Conservation (phyloP, 148 eudicot species). For the Chenopodium quinoa region DNA sequence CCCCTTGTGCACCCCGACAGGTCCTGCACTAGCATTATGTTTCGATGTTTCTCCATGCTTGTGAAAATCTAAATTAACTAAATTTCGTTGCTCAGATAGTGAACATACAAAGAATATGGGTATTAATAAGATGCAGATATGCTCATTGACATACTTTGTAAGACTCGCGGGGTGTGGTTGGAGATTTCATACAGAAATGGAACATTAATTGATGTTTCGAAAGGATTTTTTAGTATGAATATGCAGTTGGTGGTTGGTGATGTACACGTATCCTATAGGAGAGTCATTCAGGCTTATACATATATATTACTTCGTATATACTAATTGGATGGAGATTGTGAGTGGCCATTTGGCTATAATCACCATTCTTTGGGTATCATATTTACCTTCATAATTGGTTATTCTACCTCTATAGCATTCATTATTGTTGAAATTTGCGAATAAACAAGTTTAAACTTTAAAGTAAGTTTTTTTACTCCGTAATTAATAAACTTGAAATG, state of each 20-base stretch:
- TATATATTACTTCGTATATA: neutral
- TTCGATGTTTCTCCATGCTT: neutral
- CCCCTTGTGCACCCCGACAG: conserved; percentile 25
- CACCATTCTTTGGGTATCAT: neutral
- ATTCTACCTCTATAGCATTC: neutral
- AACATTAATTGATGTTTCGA: neutral
- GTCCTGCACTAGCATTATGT: conserved; percentile 11
- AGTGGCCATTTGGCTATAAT: neutral
- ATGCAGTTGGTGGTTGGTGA: neutral
- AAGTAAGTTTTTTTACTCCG: no score
- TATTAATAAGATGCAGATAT: neutral
- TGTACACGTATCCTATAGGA: neutral
- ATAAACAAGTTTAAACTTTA: no score
- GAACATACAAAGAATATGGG: neutral
- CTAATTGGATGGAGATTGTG: neutral
- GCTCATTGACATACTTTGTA: neutral
- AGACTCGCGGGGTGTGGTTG: no score
- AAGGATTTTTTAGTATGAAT: neutral
- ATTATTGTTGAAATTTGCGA: no score
- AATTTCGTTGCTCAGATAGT: neutral
- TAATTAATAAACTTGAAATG: neutral
- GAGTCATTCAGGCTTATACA: neutral
- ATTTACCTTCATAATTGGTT: neutral
- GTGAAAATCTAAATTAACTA: neutral
- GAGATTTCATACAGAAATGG: neutral